phyloP scores from a whole-genome alignment of 2,329 filamentous ascomycete genomes.

The Hansfordia pulvinata region DNA sequence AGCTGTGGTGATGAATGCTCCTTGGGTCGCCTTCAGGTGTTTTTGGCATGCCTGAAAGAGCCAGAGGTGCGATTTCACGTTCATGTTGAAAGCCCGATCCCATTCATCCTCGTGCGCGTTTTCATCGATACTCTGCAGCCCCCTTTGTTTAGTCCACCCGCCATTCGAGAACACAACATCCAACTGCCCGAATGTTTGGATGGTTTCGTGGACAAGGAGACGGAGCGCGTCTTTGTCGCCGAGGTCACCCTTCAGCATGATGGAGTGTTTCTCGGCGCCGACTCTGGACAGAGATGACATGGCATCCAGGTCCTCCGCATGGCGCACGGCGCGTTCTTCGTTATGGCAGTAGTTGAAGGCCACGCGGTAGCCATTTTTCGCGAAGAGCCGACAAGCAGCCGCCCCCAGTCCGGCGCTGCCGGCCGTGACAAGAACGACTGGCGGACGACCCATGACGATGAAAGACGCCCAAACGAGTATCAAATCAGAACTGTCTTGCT shows the following conservation, averaged over 20 bases:
- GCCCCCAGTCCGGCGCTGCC: background rate
- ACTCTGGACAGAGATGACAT: background rate
- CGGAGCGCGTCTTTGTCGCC: background rate
- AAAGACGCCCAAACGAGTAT: too few species aligned
- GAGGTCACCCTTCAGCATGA: background rate
- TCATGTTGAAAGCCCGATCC: background rate
- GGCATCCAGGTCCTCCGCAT: background rate
- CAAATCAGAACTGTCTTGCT: too few species aligned
- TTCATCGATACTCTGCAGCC: background rate
- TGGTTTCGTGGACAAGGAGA: background rate
- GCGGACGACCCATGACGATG: too few species aligned
- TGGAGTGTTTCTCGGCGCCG: background rate
- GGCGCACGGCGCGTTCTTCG: background rate
- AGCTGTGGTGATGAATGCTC: background rate
- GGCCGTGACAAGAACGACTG: slow-evolving; percentile 1
- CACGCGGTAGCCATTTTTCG: slow-evolving; percentile 1
- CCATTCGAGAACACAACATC: slow-evolving; percentile 1
- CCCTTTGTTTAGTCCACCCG: background rate
- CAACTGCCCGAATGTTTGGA: background rate
- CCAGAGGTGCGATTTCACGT: slow-evolving; percentile 1
- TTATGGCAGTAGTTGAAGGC: background rate
- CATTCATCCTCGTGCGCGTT: slow-evolving; percentile 1
- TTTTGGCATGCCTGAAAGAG: background rate
- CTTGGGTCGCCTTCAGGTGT: background rate
- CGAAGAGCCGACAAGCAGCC: background rate